Evolutionary conservation across 1,284 basidiomycete genomes (phyloP), one percentile per base, ranked within the genome.

Genomic region (Ustilago lituana): DNA sequence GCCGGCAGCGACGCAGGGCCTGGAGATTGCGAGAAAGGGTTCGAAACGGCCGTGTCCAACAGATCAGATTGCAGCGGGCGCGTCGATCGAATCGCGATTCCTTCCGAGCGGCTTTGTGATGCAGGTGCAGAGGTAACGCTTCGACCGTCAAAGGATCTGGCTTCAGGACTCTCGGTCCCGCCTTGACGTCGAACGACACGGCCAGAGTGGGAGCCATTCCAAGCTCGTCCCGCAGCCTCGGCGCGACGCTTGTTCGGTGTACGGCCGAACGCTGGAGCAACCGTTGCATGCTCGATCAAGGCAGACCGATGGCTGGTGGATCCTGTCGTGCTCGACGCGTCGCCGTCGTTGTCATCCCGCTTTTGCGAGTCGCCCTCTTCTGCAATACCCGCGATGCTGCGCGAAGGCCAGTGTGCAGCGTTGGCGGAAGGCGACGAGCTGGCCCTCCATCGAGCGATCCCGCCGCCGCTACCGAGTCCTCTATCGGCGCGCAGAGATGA

Each of bases 11-110:
- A 57, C 20, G 64, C 51, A 5, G 68, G 63, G n/a, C 59, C 69
- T 3, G 69, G 69, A 14, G 65, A 69, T 33, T 73, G 69, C 38
- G 69, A 73, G 36, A 73, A 73, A 17, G 69, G 69, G 15, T 73
- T 73, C 36, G 60, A 51, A 11, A 67, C 54, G 0, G 65, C 54
- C 4, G 63, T 67, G 32, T 64, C 54, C 7, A 49, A 46, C 44
- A 63, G 20, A 27, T 64, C 57, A 14, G 60, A 43, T 5, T 60
- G 59, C 45, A 54, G 11, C 27, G 55, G 39, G n/a, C 52, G 31
- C 15, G 47, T 24, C 11, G 35, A 19, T 5, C 61, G 61, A 26
- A 69, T 68, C 5, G 69, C 55, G 6, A 68, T 61, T 2, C 60
- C 60, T 27, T 58, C 64, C 1, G 59, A 64, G 22, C 61, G 57